phyloP scores from a whole-genome alignment of 148 eudicot species.

The Rhododendron vialii region DNA sequence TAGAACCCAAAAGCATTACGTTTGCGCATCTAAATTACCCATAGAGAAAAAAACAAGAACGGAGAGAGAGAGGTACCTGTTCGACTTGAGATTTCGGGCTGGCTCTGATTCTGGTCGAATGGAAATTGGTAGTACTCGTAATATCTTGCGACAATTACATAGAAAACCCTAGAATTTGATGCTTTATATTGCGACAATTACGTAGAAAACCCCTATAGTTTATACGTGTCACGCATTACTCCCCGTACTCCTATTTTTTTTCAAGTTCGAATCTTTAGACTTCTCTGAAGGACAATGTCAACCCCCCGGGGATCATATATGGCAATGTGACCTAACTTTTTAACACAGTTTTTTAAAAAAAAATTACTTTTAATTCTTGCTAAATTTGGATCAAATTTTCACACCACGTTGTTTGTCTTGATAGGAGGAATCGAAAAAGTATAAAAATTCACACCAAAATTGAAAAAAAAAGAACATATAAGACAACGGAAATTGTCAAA shows the following conservation, averaged over 20 bases:
- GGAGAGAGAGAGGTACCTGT: background rate
- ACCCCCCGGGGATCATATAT: too few relatives aligned
- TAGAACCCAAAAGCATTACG: background rate
- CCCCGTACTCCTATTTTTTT: background rate
- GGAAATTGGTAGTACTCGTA: background rate
- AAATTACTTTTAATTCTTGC: too few relatives aligned
- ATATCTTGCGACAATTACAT: slow-evolving; percentile 1
- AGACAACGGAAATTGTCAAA: too few relatives aligned
- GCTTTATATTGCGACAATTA: background rate
- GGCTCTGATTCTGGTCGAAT: background rate
- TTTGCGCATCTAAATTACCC: background rate
- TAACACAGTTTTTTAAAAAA: too few relatives aligned
- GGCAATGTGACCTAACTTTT: too few relatives aligned
- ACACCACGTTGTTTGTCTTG: too few relatives aligned
- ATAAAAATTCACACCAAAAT: too few relatives aligned
- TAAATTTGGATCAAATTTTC: too few relatives aligned
- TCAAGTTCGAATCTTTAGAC: background rate
- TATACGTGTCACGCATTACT: background rate
- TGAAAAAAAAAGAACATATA: too few relatives aligned
- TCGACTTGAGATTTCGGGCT: background rate
- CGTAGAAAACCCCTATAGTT: background rate
- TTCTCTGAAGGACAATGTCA: background rate
- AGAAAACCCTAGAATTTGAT: slow-evolving; percentile 2
- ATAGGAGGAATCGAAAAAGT: too few relatives aligned
- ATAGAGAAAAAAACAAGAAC: background rate